phyloP scores from a whole-genome alignment of 768 basidiomycete species.

The Mycena polygramma region DNA sequence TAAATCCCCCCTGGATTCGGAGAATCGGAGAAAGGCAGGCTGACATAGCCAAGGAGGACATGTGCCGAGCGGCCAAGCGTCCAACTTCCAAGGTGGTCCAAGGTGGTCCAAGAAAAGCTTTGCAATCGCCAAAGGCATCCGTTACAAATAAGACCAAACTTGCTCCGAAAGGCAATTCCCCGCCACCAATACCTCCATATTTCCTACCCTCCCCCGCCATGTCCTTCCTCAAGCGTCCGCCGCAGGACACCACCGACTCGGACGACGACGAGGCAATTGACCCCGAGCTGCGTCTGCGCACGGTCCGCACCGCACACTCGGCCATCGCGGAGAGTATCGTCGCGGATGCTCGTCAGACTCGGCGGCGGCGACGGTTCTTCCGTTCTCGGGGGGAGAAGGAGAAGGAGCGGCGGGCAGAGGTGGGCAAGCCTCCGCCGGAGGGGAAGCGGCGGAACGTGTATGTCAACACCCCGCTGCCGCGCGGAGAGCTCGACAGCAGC shows the following conservation, averaged over 20 bases:
- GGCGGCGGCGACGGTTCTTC: constrained; percentile 73
- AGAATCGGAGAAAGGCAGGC: no score
- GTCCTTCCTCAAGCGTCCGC: constrained; percentile 31
- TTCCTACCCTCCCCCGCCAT: background rate
- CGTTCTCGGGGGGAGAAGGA: constrained; percentile 61
- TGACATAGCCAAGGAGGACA: no score
- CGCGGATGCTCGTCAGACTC: constrained; percentile 78
- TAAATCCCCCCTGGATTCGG: no score
- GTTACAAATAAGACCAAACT: no score
- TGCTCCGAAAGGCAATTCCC: no score
- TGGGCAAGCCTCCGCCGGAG: constrained; percentile 2
- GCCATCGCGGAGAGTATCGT: constrained; percentile 90
- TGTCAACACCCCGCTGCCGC: constrained; percentile 79
- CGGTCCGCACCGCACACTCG: constrained; percentile 93
- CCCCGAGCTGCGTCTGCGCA: constrained; percentile 88
- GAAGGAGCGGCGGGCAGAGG: constrained; percentile 17
- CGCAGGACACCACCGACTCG: constrained; percentile 55
- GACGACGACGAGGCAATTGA: constrained; percentile 81
- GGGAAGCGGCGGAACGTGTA: constrained; percentile 76
- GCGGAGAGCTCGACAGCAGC: constrained; percentile 71
- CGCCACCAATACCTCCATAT: background rate
- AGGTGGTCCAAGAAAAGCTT: no score
- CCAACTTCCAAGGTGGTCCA: no score
- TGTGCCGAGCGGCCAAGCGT: no score
- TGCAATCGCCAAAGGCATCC: no score